A percentile compares a stretch with the other conserved stretches of the same genome.
These are phyloP conservation scores for Geosiphon pyriformis DNA, from an alignment of 192 early-diverging fungal species.

Conservation along the genomic window DNA sequence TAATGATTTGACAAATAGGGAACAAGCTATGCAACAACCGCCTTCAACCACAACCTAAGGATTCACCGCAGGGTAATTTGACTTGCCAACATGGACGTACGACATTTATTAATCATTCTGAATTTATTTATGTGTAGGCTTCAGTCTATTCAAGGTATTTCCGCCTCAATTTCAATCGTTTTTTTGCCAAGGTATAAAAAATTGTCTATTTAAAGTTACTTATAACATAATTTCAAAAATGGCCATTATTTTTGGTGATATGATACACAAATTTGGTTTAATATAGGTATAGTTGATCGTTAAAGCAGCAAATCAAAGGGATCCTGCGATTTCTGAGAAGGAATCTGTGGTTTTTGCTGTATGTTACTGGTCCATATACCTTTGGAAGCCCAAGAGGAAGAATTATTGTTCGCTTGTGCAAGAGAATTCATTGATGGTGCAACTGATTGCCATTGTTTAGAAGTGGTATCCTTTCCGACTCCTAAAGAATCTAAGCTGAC, in stretches of 20 bases:
- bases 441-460: constrained; percentile 28
- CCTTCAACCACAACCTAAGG: no score
- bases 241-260: no score
- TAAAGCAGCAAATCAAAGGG: constrained; percentile 21
- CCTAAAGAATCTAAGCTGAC: constrained; percentile 70
- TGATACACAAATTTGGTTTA: not conserved
- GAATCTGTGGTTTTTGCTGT: not conserved
- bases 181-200: no score
- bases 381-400: not conserved
- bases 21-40: not conserved
- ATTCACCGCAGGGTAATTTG: no score
- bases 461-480: constrained; percentile 37
- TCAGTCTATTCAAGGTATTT: no score
- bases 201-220: no score
- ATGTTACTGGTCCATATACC: constrained; percentile 10
- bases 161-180: no score
- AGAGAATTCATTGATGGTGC: constrained; percentile 57
- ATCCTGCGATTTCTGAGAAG: constrained; percentile 9
- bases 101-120: no score
- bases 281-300: not conserved
- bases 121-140: no score
- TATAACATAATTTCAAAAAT: no score
- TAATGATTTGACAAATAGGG: not conserved
- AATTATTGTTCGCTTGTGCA: constrained; percentile 18
- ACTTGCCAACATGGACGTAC: no score